A percentile compares a stretch with the other conserved stretches of the same genome.
These are phyloP conservation scores for Cercospora sp. DNA, from an alignment of 2,329 filamentous ascomycete species.

Conservation along the genomic window DNA sequence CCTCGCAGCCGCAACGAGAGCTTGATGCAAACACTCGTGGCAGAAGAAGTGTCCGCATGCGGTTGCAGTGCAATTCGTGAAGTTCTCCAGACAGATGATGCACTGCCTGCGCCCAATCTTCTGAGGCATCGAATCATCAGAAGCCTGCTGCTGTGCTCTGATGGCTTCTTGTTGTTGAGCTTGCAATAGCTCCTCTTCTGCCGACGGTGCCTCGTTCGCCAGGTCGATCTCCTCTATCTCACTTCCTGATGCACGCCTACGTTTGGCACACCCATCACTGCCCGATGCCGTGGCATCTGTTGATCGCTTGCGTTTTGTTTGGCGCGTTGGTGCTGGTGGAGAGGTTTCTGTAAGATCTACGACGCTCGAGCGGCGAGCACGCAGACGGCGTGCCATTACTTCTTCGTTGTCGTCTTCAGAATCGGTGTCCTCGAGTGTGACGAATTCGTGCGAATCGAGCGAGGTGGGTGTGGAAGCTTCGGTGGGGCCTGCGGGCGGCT, in stretches of 20 bases:
- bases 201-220: conserved; percentile 23
- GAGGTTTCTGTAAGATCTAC: conserved; percentile 24
- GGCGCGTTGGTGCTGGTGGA: conserved; percentile 8
- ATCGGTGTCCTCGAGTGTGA: conserved; percentile 24
- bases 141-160: conserved; percentile 28
- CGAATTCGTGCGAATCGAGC: conserved; percentile 22
- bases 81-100: conserved; percentile 64
- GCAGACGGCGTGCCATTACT: background rate
- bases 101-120: conserved; percentile 55
- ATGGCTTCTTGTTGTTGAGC: conserved; percentile 31
- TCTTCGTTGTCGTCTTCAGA: conserved; percentile 14
- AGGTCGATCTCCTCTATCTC: conserved; percentile 27
- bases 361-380: conserved; percentile 5
- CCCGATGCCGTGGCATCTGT: background rate
- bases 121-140: conserved; percentile 30
- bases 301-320: conserved; percentile 20
- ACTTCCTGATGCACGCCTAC: background rate
- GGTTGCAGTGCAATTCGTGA: conserved; percentile 60
- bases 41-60: conserved; percentile 65
- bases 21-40: conserved; percentile 62
- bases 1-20: conserved; percentile 58
- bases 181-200: conserved; percentile 41
- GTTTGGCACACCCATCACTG: background rate
- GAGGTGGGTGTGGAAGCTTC: conserved; percentile 1
- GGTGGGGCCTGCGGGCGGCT: background rate